phyloP scores from a whole-genome alignment of 768 basidiomycete genomes.

The Mycena rebaudengoi region DNA sequence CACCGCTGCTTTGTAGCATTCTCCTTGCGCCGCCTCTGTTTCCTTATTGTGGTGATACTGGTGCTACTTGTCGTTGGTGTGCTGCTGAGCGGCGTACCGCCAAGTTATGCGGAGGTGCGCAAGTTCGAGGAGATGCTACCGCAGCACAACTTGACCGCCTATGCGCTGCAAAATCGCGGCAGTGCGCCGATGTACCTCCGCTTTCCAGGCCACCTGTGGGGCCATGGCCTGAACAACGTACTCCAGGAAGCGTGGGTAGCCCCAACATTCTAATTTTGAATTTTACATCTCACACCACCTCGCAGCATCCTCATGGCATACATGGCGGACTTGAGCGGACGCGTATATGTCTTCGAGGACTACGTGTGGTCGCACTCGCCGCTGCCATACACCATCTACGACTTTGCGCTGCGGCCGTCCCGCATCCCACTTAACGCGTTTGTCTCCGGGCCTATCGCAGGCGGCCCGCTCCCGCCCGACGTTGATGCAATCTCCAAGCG shows the following conservation, averaged over 20 bases:
- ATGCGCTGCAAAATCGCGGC: too few species aligned
- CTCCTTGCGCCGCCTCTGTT: slow-evolving; percentile 39
- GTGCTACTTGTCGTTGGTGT: slow-evolving; percentile 37
- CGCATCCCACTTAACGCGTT: slow-evolving; percentile 67
- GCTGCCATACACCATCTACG: slow-evolving; percentile 62
- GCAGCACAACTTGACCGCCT: slow-evolving; percentile 42
- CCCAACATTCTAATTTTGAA: neutral
- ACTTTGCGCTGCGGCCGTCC: slow-evolving; percentile 58
- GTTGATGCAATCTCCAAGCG: slow-evolving; percentile 30
- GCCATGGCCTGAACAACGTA: slow-evolving; percentile 68
- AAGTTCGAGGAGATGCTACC: slow-evolving; percentile 45
- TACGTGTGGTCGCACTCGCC: slow-evolving; percentile 67
- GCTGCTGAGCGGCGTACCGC: slow-evolving; percentile 49
- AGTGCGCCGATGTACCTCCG: slow-evolving; percentile 47
- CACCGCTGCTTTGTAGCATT: slow-evolving; percentile 17
- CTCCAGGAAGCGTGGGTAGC: slow-evolving; percentile 68
- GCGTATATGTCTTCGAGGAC: slow-evolving; percentile 70
- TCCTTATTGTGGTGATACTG: slow-evolving; percentile 27
- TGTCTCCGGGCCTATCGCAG: slow-evolving; percentile 63
- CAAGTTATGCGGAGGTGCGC: slow-evolving; percentile 46
- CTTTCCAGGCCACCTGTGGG: slow-evolving; percentile 67
- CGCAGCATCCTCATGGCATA: slow-evolving; percentile 59
- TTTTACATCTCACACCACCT: neutral
- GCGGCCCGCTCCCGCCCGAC: slow-evolving; percentile 46
- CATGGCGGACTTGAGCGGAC: slow-evolving; percentile 56